Evolutionary conservation across 2,329 filamentous ascomycete species (phyloP).

Genomic region (Colletotrichum eremochloae): DNA sequence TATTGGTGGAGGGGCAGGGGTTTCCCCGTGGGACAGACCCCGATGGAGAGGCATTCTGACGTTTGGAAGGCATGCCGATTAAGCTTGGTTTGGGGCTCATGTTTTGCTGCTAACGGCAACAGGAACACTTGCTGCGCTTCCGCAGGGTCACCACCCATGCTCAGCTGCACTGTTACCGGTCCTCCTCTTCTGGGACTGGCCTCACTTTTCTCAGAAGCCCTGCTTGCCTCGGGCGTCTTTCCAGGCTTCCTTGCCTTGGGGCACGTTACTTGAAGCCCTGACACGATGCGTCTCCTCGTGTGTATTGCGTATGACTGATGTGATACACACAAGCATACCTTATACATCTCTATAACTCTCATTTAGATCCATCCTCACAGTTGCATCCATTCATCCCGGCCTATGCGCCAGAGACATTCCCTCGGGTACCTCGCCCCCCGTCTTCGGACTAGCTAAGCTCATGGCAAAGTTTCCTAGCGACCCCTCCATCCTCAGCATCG

Average conservation of each 20-base stretch:
- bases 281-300: neutral
- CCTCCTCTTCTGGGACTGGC: constrained; percentile 6
- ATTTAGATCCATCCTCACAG: neutral
- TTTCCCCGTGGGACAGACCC: constrained; percentile 13
- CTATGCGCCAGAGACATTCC: constrained; percentile 16
- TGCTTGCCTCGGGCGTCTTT: neutral
- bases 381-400: neutral
- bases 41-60: constrained; percentile 29
- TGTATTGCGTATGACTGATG: neutral
- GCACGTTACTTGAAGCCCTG: neutral
- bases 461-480: constrained; percentile 1
- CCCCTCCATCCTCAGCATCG: neutral
- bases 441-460: constrained; percentile 11
- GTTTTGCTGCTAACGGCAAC: constrained; percentile 26
- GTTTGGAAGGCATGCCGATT: constrained; percentile 27
- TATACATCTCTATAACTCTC: neutral
- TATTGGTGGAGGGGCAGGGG: neutral
- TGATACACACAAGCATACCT: neutral
- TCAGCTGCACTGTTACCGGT: neutral
- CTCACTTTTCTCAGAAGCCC: neutral
- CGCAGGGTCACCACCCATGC: constrained; percentile 14
- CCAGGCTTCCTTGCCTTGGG: neutral
- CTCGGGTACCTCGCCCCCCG: constrained; percentile 28
- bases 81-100: constrained; percentile 28
- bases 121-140: constrained; percentile 18